Conservation (phyloP, 2,329 filamentous ascomycete genomes). For the Phymatotrichopsis omnivora region DNA sequence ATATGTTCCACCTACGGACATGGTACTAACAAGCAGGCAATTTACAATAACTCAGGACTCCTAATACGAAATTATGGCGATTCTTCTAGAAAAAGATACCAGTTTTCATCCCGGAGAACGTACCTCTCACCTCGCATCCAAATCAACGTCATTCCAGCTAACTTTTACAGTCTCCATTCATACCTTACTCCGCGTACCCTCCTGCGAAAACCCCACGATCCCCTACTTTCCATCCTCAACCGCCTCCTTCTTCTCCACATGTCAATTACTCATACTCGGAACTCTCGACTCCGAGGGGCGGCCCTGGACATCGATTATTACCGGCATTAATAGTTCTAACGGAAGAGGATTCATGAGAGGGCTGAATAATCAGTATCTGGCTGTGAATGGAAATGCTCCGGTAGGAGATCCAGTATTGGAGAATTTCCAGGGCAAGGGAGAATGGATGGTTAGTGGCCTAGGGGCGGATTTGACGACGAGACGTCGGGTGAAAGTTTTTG, state of each 20-base stretch:
- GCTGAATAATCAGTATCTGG: constrained; percentile 53
- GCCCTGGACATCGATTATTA: constrained; percentile 71
- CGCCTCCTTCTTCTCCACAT: constrained; percentile 49
- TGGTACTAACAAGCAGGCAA: no score
- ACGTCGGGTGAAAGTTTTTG: constrained; percentile 64
- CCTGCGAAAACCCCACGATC: constrained; percentile 55
- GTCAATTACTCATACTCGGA: constrained; percentile 62
- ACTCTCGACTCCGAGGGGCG: constrained; percentile 53
- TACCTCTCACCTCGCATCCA: not conserved
- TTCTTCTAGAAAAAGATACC: constrained; percentile 1
- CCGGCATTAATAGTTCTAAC: constrained; percentile 58
- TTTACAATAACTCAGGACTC: no score
- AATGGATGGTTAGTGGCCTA: constrained; percentile 51
- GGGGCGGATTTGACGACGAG: constrained; percentile 55
- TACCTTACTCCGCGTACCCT: constrained; percentile 48
- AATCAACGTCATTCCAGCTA: not conserved
- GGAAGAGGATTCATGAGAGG: constrained; percentile 59
- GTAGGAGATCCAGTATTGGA: constrained; percentile 58
- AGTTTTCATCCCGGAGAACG: constrained; percentile 11
- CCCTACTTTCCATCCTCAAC: constrained; percentile 53
- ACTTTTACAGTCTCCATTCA: constrained; percentile 43
- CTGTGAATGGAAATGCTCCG: constrained; percentile 53
- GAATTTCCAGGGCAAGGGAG: constrained; percentile 40
- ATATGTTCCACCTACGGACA: no score
- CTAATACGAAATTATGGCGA: no score